These are phyloP conservation scores for Chalciporus sphaerocephalus DNA, from an alignment of 768 basidiomycete species.

Conservation along the genomic window DNA sequence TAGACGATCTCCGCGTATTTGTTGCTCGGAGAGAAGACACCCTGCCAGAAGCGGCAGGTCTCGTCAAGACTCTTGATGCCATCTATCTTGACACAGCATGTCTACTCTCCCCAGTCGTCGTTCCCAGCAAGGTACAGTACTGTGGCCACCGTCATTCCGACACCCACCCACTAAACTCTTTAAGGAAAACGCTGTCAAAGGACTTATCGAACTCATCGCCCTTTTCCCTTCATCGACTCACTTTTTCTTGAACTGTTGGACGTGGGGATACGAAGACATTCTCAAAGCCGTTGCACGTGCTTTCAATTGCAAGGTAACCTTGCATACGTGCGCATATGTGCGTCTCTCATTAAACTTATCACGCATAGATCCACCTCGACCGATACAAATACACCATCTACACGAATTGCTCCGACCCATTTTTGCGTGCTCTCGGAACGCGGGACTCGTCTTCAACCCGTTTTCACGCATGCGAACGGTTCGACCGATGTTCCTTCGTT, in stretches of 20 bases:
- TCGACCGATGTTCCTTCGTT: slow-evolving; percentile 65
- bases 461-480: slow-evolving; percentile 93
- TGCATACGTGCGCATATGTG: slow-evolving; percentile 11
- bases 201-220: slow-evolving; percentile 65
- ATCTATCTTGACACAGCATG: slow-evolving; percentile 84
- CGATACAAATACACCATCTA: slow-evolving; percentile 80
- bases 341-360: slow-evolving; percentile 4
- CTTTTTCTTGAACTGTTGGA: slow-evolving; percentile 93
- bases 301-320: slow-evolving; percentile 58
- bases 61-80: slow-evolving; percentile 57
- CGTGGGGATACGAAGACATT: slow-evolving; percentile 94
- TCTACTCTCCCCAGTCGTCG: slow-evolving; percentile 45
- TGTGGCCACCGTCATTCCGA: neutral
- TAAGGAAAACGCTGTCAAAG: slow-evolving; percentile 62
- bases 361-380: slow-evolving; percentile 77
- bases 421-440: slow-evolving; percentile 57
- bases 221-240: slow-evolving; percentile 59
- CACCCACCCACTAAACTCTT: neutral
- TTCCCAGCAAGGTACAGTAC: slow-evolving; percentile 56
- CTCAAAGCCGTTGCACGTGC: slow-evolving; percentile 66
- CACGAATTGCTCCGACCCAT: slow-evolving; percentile 51
- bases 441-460: slow-evolving; percentile 59
- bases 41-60: slow-evolving; percentile 19
- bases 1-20: slow-evolving; percentile 21
- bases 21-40: slow-evolving; percentile 24